phyloP scores from a whole-genome alignment of 2,329 filamentous ascomycete genomes.

The Sclerotinia trifoliorum region DNA sequence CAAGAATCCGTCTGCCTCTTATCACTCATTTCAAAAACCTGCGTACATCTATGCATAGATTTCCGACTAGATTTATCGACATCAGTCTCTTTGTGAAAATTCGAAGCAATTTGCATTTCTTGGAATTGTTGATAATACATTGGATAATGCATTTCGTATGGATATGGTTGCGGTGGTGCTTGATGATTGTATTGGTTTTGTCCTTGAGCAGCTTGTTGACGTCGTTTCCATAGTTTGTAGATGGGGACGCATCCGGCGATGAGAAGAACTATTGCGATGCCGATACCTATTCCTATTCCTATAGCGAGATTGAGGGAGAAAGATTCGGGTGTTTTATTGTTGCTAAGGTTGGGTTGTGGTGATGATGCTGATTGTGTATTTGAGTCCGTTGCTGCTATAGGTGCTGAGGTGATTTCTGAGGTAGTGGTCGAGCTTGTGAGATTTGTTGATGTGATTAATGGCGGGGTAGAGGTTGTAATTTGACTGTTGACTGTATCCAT shows the following conservation, averaged over 20 bases:
- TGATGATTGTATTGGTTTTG: not conserved
- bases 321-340: not conserved
- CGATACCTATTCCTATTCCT: not conserved
- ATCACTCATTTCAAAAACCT: slow-evolving; percentile 1
- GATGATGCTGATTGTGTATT: not conserved
- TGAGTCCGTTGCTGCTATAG: not conserved
- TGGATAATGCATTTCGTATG: not conserved
- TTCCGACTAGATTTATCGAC: not conserved
- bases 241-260: not conserved
- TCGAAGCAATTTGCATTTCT: not conserved
- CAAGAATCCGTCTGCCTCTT: not conserved
- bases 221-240: not conserved
- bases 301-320: not conserved
- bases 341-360: not conserved
- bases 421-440: not conserved
- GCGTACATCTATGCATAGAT: not conserved
- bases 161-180: not conserved
- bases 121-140: not conserved
- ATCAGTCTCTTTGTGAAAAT: not conserved
- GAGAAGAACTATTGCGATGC: not conserved
- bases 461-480: not conserved
- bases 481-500: not conserved
- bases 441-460: not conserved
- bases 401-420: not conserved
- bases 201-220: not conserved